Evolutionary conservation across 768 basidiomycete species (phyloP), one percentile per base, ranked within the genome.

Genomic region (Podaxis sp.): DNA sequence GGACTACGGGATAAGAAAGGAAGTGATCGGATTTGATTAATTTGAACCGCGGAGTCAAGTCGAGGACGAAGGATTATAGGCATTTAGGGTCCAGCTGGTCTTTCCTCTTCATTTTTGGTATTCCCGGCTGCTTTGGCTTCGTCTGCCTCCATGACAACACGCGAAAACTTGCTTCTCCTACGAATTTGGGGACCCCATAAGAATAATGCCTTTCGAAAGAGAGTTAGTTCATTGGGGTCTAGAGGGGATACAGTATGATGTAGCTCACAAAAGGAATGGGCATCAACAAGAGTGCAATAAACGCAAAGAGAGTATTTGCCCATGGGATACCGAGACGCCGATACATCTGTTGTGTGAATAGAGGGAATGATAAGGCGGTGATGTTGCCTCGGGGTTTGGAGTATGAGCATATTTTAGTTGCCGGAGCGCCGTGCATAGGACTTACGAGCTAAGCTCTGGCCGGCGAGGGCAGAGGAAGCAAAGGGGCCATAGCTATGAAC

Each of bases 401-500:
- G 51, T 9, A 59, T 37, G 12, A 43, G 17, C 7, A 22, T 22
- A 22, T n/a, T 24, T 19, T 27, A 13, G 43, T 46, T 46, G 9
- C 43, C 43, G 43, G 17, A 72, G 29, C 33, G 33, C 33, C 33
- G 33, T 33, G 8, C 7, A 9, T 33, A 33, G 33, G 33, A 69
- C 81, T 63, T 63, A 80, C 87, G 77, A 63, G 78, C 77, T 55
- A 87, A 74, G 66, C 80, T 85, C 70, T 87, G 86, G 1, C 81
- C 87, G 0, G 87, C 86, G 27, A 87, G 71, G 3, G 87, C 86
- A 0, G 85, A 86, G 0, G 85, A 86, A 19, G 87, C 86, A 66
- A 84, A 87, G 4, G 76, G 73, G 0, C 79, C 79, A 55, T 82
- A 82, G 65, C 81, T 72, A 64, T 37, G 27, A 52, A 46, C 5